Conservation (phyloP, 306 rosid genomes). For the Coriaria nepalensis region DNA sequence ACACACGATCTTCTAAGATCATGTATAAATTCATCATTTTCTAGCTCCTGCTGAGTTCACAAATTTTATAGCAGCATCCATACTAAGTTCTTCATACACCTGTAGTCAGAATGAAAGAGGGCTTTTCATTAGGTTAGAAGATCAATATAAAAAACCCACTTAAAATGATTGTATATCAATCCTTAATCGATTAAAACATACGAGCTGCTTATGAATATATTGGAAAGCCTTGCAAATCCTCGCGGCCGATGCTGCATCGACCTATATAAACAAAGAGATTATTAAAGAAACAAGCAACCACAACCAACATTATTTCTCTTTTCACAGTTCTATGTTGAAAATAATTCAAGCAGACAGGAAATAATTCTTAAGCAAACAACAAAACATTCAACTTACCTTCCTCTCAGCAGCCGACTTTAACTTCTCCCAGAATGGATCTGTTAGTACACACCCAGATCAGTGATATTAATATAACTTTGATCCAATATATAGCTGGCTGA, state of each 20-base stretch:
- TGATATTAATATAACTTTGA: background rate
- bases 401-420: slow-evolving; percentile 53
- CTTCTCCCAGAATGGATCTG: slow-evolving; percentile 84
- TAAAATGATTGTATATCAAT: background rate
- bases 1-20: too few relatives aligned
- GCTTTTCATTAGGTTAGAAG: background rate
- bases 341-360: background rate
- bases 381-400: slow-evolving; percentile 41
- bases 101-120: slow-evolving; percentile 8
- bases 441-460: slow-evolving; percentile 21
- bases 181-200: slow-evolving; percentile 13
- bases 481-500: background rate
- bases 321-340: background rate
- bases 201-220: slow-evolving; percentile 51
- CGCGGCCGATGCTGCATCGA: slow-evolving; percentile 54
- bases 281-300: slow-evolving; percentile 12
- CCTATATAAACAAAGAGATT: slow-evolving; percentile 28
- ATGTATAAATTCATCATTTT: background rate
- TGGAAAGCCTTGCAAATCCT: slow-evolving; percentile 67
- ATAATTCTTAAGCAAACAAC: background rate
- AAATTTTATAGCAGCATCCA: slow-evolving; percentile 42
- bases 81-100: slow-evolving; percentile 55
- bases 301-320: slow-evolving; percentile 1
- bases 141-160: background rate
- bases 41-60: slow-evolving; percentile 20